A percentile compares a stretch with the other conserved stretches of the same genome.
Conservation (phyloP, 192 early-diverging fungal species). For the Helicostylum pulchrum region DNA sequence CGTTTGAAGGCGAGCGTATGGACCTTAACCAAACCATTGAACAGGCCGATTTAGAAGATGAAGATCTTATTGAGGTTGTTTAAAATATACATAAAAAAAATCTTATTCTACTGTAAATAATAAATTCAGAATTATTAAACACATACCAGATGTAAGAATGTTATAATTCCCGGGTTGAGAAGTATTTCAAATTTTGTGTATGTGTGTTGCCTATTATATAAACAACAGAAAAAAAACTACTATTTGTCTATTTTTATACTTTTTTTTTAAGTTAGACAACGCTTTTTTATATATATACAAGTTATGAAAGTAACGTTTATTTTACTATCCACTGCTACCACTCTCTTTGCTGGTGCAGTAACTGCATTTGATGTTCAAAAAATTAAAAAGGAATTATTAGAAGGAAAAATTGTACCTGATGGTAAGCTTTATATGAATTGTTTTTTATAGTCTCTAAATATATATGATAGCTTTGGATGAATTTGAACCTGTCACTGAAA, state of each 20-base stretch:
- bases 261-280: neutral
- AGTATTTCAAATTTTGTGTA: too few species aligned
- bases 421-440: neutral
- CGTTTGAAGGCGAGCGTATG: conserved; percentile 55
- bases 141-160: too few species aligned
- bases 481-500: neutral
- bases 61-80: conserved; percentile 46
- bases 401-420: neutral
- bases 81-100: neutral
- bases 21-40: conserved; percentile 35
- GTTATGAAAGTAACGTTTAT: neutral
- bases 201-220: too few species aligned
- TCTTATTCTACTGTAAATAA: too few species aligned
- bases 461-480: neutral
- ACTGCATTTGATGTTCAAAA: neutral
- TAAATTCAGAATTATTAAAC: too few species aligned
- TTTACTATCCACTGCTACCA: neutral
- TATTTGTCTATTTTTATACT: too few species aligned
- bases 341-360: neutral
- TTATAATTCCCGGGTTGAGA: too few species aligned
- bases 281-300: neutral
- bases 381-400: neutral
- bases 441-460: neutral
- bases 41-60: conserved; percentile 58
- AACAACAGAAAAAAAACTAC: too few species aligned